Conservation (phyloP, 1,284 basidiomycete genomes). For the Microbotryum scabiosae region DNA sequence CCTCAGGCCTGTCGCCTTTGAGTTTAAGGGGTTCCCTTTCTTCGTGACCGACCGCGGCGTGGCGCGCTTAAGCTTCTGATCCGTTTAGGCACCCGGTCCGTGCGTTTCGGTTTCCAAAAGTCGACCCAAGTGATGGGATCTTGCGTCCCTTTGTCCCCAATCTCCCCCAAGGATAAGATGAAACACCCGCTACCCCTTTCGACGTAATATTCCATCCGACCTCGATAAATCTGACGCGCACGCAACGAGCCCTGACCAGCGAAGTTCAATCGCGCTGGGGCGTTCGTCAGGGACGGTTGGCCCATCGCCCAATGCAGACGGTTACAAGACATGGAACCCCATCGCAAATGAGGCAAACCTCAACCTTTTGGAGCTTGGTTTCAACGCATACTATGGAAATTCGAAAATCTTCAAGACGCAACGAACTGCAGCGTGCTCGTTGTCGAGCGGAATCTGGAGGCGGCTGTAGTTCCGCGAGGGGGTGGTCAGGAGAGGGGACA, state of each 20-base stretch:
- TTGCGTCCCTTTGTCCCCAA: too few relatives aligned
- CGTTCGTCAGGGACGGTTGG: slow-evolving; percentile 19
- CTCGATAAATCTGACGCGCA: neutral
- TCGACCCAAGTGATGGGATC: too few relatives aligned
- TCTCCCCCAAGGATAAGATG: too few relatives aligned
- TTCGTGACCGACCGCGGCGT: too few relatives aligned
- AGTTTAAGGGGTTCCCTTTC: too few relatives aligned
- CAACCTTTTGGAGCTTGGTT: slow-evolving; percentile 2
- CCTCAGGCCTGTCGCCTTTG: too few relatives aligned
- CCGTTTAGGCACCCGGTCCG: too few relatives aligned
- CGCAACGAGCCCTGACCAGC: slow-evolving; percentile 6
- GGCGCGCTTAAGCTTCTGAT: too few relatives aligned
- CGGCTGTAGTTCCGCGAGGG: too few relatives aligned
- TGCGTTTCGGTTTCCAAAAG: too few relatives aligned
- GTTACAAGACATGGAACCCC: slow-evolving; percentile 6
- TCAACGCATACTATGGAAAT: neutral
- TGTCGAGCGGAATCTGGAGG: neutral
- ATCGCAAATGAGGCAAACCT: slow-evolving; percentile 14
- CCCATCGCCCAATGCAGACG: slow-evolving; percentile 21
- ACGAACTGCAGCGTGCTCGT: neutral
- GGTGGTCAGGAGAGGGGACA: too few relatives aligned
- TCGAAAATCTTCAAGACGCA: neutral
- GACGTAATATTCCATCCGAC: slow-evolving; percentile 16
- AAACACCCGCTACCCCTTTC: neutral
- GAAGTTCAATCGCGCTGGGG: slow-evolving; percentile 28